Evolutionary conservation across 2,329 filamentous ascomycete species (phyloP), one percentile per base, ranked within the genome.

Genomic region (Fonsecaea monophora): DNA sequence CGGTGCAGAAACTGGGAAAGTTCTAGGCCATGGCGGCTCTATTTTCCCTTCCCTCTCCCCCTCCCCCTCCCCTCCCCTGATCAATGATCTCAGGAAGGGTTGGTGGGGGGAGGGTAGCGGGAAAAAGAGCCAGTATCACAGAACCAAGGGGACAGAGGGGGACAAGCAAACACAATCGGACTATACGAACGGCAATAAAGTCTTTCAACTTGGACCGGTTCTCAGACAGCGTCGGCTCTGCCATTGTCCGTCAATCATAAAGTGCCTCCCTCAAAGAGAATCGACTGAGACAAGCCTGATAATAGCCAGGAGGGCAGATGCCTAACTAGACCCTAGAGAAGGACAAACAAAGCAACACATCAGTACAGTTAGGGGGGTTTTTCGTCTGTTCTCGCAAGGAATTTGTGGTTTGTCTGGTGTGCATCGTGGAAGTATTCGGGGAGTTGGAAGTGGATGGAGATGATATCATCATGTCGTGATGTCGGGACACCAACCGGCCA

Each of bases 121-220:
- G 18, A 21, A 21, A 21, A 18, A 21, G n/a, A 9, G 8, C 42
- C 42, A 48, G n/a, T 9, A 7, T 18, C 42, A 42, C 6, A 10
- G 18, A 48, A 48, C 10, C 18, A 37, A 35, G 13, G n/a, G 55
- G 21, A 42, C 62, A 30, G n/a, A 35, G 21, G 21, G 25, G 40
- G 12, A 25, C n/a, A 38, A 59, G 9, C 15, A 9, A 25, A 59
- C 25, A 42, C 30, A 53, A 30, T 61, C 68, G 21, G 21, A 21
- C 25, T 12, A 56, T 10, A 50, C 45, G 12, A 67, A 68, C 62
- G 1, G 71, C 68, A 21, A 78, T 64, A 53, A 78, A 76, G 63
- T 77, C 75, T 56, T 74, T 75, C 6, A 77, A 54, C 56, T 74
- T 74, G 1, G 74, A 75, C 21, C 74, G 54, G 67, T 75, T 73